Base-by-base conservation (phyloP, 192 early-diverging fungal species). In the Coemansia sp. region DNA sequence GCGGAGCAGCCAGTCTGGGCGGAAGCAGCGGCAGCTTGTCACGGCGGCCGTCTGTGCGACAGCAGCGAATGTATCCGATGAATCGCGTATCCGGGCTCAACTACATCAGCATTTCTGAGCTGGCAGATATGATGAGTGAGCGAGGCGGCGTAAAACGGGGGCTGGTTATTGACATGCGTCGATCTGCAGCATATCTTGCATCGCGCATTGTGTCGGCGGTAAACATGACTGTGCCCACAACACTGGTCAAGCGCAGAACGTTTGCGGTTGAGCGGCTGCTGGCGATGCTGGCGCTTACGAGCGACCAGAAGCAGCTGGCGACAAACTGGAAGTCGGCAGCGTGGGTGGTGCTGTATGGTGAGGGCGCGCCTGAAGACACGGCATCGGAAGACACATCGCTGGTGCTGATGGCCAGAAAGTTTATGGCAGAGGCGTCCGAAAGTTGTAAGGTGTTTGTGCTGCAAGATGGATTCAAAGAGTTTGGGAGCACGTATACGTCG, bases 301-400 rank as follows among this genome's bases (percentile, higher is more conserved):
- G 89, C 10, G 60, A 62, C 6, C 83, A 86, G 47, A 74, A 70
- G 29, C 64, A 73, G 6, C 58, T 67, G n/a, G 72, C 86, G n/a
- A 64, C 76, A 0, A 55, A 67, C 15, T 89, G 89, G 89, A 67
- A 76, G 27, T 58, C 68, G 17, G 85, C 67, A 37, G 72, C 84
- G 21, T 83, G 84, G 70, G 87, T 93, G 56, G 79, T 88, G 8
- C 65, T 93, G 15, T 90, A 90, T 66, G 91, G 92, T 67, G 82
- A 80, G 37, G 76, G 84, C 2, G 69, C 84, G 9, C 56, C 57
- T 5, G 79, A 82, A 43, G 79, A 84, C 10, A 58, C 66, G 0
- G 67, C 84, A 11, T 63, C 81, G 12, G 85, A 85, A 25, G 79
- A 81, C 37, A 70, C 84, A 19, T 67, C 82, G 21, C 62, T 84